A percentile compares a stretch with the other conserved stretches of the same genome.
These are phyloP conservation scores for Oryza brachyantha DNA, from an alignment of 176 grass and related monocot genomes.

Conservation along the genomic window DNA sequence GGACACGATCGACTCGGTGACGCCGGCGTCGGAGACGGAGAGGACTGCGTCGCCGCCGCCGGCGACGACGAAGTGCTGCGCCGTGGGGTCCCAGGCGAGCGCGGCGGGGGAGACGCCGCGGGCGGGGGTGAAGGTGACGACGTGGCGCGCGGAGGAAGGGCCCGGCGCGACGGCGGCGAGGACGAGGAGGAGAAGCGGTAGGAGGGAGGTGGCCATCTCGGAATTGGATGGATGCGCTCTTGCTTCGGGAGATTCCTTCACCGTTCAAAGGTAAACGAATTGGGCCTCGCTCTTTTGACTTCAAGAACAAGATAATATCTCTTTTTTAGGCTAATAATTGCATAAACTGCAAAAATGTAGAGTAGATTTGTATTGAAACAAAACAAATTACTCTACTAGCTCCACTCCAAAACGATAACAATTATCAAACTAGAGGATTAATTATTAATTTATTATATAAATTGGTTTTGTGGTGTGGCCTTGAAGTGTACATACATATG, in stretches of 20 bases:
- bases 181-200: constrained; percentile 18
- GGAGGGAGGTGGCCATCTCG: constrained; percentile 22
- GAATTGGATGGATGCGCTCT: neutral
- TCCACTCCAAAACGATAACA: no score
- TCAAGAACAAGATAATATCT: no score
- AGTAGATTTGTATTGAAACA: no score
- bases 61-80: constrained; percentile 74
- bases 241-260: neutral
- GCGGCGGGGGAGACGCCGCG: constrained; percentile 26
- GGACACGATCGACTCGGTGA: constrained; percentile 58
- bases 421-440: no score
- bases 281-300: neutral
- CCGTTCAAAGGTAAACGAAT: no score
- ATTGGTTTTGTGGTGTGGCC: no score
- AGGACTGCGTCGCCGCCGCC: constrained; percentile 40
- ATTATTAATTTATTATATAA: no score
- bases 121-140: constrained; percentile 41
- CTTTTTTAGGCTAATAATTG: neutral
- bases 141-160: constrained; percentile 44
- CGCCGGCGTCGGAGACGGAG: constrained; percentile 84
- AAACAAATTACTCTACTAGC: no score
- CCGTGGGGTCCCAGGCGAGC: constrained; percentile 81
- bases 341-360: neutral
- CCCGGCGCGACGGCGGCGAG: constrained; percentile 16
- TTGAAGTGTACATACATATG: no score